A percentile compares a stretch with the other conserved stretches of the same genome.
Conservation (phyloP, 495 filamentous ascomycete species). For the Neurospora tetraspora region DNA sequence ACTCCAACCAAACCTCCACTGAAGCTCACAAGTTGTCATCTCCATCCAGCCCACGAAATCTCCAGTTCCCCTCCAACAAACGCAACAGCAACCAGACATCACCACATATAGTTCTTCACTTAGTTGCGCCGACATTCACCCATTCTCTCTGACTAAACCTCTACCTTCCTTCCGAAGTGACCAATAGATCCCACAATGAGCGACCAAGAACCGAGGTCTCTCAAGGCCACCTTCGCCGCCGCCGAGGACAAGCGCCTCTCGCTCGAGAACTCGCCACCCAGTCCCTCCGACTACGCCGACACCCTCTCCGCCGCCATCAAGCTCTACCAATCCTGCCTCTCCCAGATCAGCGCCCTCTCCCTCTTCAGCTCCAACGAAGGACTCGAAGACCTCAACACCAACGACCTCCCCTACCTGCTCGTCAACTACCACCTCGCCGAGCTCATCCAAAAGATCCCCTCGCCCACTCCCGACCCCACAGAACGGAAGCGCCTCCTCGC, state of each 20-base stretch:
- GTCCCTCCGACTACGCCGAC: constrained; percentile 52
- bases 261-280: constrained; percentile 31
- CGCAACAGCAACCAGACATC: not conserved
- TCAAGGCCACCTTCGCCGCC: constrained; percentile 39
- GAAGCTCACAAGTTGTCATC: not conserved
- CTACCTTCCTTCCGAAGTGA: not conserved
- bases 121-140: not conserved
- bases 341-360: constrained; percentile 56
- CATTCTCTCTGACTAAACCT: not conserved
- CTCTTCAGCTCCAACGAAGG: constrained; percentile 87
- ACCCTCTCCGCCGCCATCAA: constrained; percentile 55
- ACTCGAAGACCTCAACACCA: constrained; percentile 77
- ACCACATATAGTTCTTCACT: not conserved
- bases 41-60: not conserved
- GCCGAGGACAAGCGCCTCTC: constrained; percentile 40
- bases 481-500: constrained; percentile 56
- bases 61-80: not conserved
- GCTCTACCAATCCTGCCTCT: constrained; percentile 62
- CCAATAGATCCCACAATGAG: constrained; percentile 1
- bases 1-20: not conserved
- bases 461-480: constrained; percentile 31
- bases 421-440: constrained; percentile 24
- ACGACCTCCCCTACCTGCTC: constrained; percentile 62
- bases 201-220: constrained; percentile 28
- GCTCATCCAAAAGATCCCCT: constrained; percentile 35